A percentile compares a stretch with the other conserved stretches of the same genome.
Evolutionary conservation across 2,329 filamentous ascomycete genomes (phyloP).

Genomic region (Alternaria angustiovoidea): DNA sequence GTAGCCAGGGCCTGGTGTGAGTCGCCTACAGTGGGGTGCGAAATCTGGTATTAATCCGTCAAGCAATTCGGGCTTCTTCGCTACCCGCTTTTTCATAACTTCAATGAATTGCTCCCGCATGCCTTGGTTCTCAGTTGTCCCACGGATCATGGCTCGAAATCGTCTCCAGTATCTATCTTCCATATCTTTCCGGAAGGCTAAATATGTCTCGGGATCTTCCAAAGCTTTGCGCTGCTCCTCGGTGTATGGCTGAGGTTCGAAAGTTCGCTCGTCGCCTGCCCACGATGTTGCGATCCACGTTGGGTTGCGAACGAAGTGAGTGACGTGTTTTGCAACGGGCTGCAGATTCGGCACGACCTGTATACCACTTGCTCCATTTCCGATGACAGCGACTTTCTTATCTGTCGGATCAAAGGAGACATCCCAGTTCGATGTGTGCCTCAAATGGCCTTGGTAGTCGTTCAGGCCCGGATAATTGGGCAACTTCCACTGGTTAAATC

Average conservation of each 20-base stretch:
- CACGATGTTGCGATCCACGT: conserved; percentile 66
- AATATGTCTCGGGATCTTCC: conserved; percentile 67
- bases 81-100: conserved; percentile 50
- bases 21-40: conserved; percentile 41
- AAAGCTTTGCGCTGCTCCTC: conserved; percentile 65
- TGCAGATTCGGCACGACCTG: conserved; percentile 69
- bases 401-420: conserved; percentile 59
- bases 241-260: conserved; percentile 54
- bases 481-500: conserved; percentile 45
- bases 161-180: conserved; percentile 68
- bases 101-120: conserved; percentile 44
- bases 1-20: conserved; percentile 50
- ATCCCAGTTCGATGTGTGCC: conserved; percentile 46
- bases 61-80: conserved; percentile 52
- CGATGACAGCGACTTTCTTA: conserved; percentile 69
- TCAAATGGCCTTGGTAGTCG: conserved; percentile 38
- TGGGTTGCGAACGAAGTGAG: conserved; percentile 66
- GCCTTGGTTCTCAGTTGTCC: conserved; percentile 45
- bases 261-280: conserved; percentile 55
- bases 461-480: conserved; percentile 42
- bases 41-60: conserved; percentile 55
- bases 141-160: conserved; percentile 51
- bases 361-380: conserved; percentile 70
- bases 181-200: conserved; percentile 55
- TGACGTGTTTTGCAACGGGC: conserved; percentile 58